Base-by-base conservation (phyloP, 164 flowering plant genomes). In the Taxillus chinensis region DNA sequence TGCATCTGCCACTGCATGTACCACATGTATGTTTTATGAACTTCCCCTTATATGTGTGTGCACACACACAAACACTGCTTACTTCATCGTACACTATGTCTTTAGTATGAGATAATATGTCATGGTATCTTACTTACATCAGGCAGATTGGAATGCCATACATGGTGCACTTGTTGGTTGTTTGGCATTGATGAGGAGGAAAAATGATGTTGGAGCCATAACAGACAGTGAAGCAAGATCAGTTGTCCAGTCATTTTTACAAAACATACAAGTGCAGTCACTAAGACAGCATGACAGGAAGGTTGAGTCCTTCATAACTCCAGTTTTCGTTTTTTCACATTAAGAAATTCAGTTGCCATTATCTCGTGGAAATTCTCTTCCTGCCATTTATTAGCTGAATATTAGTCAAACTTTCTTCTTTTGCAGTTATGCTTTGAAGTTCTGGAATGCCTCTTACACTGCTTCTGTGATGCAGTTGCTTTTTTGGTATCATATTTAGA, bases 111-210 rank as follows among this genome's bases (percentile, higher is more conserved):
- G 70, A 57, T 70, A 43, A 55, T 4, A 57, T n/a, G 10, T 57
- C 14, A 71, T 78, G 74, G 77, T 74, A 67, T 48, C 66, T 10
- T 67, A 57, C 68, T 69, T 70, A 39, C 67, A 73, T 75, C 93
- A 93, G 97, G 87, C 88, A 90, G 99, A 93, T 76, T 93, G 99
- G 99, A 91, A 75, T 75, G 96, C 95, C 45, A 68, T 90, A 67
- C 89, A 79, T 62, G 99, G 99, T 66, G 90, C 96, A 12, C 83
- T 93, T 77, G 80, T 90, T 77, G 99, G 99, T 64, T 90, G 97
- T 69, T 75, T 90, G 82, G 90, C 89, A 45, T 79, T 93, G 57
- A 17, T 87, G 77, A 82, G 83, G 81, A 83, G 99, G 70, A 86
- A 84, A 70, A 57, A 38, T 59, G 64, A 65, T 72, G 78, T 51